These are phyloP conservation scores for Lycium ferocissimum DNA, from an alignment of 257 asterid species.

Conservation along the genomic window DNA sequence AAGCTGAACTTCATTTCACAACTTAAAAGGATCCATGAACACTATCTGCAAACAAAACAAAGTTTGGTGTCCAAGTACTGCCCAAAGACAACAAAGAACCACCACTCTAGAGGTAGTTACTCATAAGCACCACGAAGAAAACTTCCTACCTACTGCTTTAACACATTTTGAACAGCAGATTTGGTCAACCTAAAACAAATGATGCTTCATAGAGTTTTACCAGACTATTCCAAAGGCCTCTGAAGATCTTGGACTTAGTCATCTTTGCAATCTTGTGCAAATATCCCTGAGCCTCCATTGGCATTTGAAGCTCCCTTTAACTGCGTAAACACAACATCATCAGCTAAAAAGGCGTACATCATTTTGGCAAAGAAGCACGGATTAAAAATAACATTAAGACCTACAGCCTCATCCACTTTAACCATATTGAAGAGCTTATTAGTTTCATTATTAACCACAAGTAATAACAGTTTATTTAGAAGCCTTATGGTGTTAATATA, in stretches of 20 bases:
- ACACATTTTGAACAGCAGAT: conserved; percentile 25
- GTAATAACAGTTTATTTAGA: not conserved
- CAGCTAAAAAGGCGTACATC: not conserved
- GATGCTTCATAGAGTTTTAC: conserved; percentile 31
- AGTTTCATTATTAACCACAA: not conserved
- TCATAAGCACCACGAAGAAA: conserved; percentile 33
- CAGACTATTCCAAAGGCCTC: not conserved
- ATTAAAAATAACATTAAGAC: not conserved
- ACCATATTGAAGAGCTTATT: not conserved
- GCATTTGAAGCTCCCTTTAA: conserved; percentile 56
- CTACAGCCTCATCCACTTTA: not conserved
- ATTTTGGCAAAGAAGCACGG: not conserved
- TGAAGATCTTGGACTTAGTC: conserved; percentile 43
- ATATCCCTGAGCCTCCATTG: conserved; percentile 40
- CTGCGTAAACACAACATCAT: conserved; percentile 43
- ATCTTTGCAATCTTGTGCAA: conserved; percentile 50
- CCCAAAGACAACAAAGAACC: conserved; percentile 34
- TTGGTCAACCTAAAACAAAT: conserved; percentile 37
- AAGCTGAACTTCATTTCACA: conserved; percentile 28
- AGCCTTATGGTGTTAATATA: not conserved
- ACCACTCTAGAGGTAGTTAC: conserved; percentile 31
- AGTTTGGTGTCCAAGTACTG: conserved; percentile 4
- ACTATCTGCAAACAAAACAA: conserved; percentile 24
- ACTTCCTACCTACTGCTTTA: conserved; percentile 32
- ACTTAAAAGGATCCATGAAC: not conserved